These are phyloP conservation scores for Botrytis hyacinthi DNA, from an alignment of 2,329 filamentous ascomycete genomes.

Conservation along the genomic window DNA sequence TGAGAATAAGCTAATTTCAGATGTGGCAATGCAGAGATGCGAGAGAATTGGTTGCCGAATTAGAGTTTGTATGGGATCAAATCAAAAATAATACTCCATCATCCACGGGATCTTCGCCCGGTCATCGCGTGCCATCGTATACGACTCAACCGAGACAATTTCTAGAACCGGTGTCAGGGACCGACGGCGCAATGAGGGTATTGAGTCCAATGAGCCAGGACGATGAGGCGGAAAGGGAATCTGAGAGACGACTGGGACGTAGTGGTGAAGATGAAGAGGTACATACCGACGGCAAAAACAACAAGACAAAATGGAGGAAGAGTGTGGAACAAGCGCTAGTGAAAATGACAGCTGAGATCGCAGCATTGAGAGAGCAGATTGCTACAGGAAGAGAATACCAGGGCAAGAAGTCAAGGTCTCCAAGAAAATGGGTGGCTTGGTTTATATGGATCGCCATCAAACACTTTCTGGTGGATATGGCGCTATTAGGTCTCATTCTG, in stretches of 20 bases:
- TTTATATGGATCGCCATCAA: slow-evolving; percentile 66
- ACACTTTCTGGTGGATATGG: slow-evolving; percentile 70
- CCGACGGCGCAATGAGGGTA: slow-evolving; percentile 62
- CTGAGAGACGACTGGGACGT: slow-evolving; percentile 43
- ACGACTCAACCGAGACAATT: slow-evolving; percentile 43
- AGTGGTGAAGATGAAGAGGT: slow-evolving; percentile 47
- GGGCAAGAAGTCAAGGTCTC: slow-evolving; percentile 60
- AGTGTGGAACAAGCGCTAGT: slow-evolving; percentile 83
- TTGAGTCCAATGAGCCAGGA: slow-evolving; percentile 85
- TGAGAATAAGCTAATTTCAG: slow-evolving; percentile 19
- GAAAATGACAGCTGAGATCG: slow-evolving; percentile 87
- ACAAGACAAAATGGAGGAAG: slow-evolving; percentile 66
- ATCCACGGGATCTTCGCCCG: slow-evolving; percentile 57
- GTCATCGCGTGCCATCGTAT: slow-evolving; percentile 39
- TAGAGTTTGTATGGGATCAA: slow-evolving; percentile 99
- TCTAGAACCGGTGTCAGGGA: slow-evolving; percentile 48
- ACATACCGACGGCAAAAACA: slow-evolving; percentile 42
- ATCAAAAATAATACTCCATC: slow-evolving; percentile 81
- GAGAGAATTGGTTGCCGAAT: slow-evolving; percentile 81
- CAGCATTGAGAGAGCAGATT: slow-evolving; percentile 88
- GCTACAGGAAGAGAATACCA: slow-evolving; percentile 71
- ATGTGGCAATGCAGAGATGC: slow-evolving; percentile 58
- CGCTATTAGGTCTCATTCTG: slow-evolving; percentile 63
- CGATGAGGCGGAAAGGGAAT: slow-evolving; percentile 62
- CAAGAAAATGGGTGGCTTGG: slow-evolving; percentile 70